phyloP scores from a whole-genome alignment of 75 land plant species.

The Pinus tabuliformis region DNA sequence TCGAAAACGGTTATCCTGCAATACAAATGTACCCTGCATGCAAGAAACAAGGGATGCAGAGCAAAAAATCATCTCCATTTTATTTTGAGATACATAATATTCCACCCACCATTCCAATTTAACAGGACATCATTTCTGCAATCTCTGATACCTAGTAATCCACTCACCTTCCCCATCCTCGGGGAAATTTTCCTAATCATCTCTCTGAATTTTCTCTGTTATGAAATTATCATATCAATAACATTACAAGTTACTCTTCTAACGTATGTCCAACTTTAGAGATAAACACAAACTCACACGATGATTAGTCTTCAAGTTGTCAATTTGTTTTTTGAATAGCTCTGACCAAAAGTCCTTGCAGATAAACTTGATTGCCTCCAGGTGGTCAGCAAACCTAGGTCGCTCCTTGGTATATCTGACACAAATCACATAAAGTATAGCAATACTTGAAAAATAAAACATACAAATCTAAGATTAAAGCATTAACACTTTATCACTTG shows the following conservation, averaged over 20 bases:
- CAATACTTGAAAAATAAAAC: constrained; percentile 5
- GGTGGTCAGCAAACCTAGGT: constrained; percentile 85
- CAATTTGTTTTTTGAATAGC: constrained; percentile 94
- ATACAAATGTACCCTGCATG: constrained; percentile 88
- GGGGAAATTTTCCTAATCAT: neutral
- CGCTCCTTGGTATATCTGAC: constrained; percentile 88
- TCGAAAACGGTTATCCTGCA: constrained; percentile 90
- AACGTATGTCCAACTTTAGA: neutral
- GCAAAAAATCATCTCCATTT: constrained; percentile 2
- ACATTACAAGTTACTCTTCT: neutral
- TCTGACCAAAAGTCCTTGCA: constrained; percentile 99
- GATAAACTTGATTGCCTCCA: constrained; percentile 93
- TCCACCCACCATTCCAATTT: neutral
- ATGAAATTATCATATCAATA: neutral
- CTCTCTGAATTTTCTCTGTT: neutral
- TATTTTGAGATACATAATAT: neutral
- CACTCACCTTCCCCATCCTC: neutral
- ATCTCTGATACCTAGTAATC: neutral
- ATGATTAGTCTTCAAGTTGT: constrained; percentile 95
- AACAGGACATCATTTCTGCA: neutral
- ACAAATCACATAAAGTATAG: constrained; percentile 12
- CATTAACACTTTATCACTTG: neutral
- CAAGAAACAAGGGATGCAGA: neutral
- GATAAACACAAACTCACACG: constrained; percentile 40
- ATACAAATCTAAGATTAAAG: neutral